Conservation (phyloP, 768 basidiomycete species). For the Suillus variegatus region DNA sequence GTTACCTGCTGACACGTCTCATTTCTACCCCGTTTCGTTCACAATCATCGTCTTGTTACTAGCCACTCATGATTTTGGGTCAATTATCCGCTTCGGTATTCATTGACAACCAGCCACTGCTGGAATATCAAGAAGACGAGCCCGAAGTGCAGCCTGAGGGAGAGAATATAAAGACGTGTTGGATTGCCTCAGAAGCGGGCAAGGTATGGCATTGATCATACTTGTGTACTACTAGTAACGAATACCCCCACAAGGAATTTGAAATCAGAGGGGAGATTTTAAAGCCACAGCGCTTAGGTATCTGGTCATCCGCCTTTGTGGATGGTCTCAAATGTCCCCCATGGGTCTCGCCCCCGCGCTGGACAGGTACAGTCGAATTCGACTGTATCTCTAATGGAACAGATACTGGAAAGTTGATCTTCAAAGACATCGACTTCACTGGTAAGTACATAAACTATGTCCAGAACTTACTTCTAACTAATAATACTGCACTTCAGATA, state of each 20-base stretch:
- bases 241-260: constrained; percentile 11
- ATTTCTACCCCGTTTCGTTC: no score
- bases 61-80: neutral
- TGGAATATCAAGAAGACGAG: neutral
- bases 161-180: constrained; percentile 16
- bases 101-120: neutral
- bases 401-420: constrained; percentile 5
- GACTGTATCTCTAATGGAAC: neutral
- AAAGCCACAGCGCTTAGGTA: neutral
- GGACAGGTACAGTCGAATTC: neutral
- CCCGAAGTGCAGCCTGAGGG: no score
- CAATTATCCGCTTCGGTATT: neutral
- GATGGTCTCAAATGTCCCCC: constrained; percentile 6
- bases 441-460: constrained; percentile 7
- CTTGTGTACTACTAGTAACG: neutral
- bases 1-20: no score
- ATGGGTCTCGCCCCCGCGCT: rapidly evolving
- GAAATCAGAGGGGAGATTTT: constrained; percentile 15
- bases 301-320: neutral
- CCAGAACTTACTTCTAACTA: neutral
- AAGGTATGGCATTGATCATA: constrained; percentile 13
- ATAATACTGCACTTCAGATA: constrained; percentile 13
- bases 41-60: no score
- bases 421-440: constrained; percentile 16
- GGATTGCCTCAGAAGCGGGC: constrained; percentile 22